Evolutionary conservation across 371 early-diverging fungal species (phyloP).

Genomic region (Mucor plumbeus): DNA sequence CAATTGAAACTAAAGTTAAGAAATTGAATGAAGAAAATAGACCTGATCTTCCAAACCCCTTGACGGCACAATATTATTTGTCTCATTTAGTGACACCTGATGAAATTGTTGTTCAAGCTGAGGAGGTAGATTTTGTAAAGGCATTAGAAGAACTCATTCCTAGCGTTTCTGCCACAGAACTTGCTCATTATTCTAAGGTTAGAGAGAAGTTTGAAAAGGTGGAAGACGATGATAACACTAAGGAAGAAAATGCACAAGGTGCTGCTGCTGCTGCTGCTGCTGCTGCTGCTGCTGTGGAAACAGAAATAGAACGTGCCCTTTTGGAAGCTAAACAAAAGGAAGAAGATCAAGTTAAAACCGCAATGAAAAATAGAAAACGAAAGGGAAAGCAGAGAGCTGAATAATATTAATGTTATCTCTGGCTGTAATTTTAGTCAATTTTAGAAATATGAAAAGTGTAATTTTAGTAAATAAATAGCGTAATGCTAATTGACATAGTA

Average conservation of each 20-base stretch:
- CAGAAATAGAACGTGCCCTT: conserved; percentile 9
- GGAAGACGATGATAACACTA: conserved; percentile 27
- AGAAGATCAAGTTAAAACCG: conserved; percentile 9
- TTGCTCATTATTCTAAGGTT: conserved; percentile 85
- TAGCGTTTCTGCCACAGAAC: conserved; percentile 86
- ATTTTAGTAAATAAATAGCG: no score
- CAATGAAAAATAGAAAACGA: conserved; percentile 16
- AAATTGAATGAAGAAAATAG: conserved; percentile 40
- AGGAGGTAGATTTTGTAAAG: conserved; percentile 78
- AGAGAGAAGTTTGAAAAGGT: conserved; percentile 67
- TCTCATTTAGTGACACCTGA: conserved; percentile 75
- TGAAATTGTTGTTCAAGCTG: conserved; percentile 77
- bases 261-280: neutral
- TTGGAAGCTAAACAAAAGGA: conserved; percentile 19
- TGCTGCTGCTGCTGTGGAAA: neutral
- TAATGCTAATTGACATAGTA: no score
- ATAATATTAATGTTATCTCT: neutral
- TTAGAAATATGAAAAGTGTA: no score
- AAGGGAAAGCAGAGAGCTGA: conserved; percentile 25
- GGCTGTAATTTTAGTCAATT: no score
- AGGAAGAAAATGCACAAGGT: conserved; percentile 14
- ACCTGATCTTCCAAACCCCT: conserved; percentile 45
- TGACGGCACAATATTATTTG: conserved; percentile 85
- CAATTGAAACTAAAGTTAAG: conserved; percentile 73
- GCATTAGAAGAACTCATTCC: conserved; percentile 90